A percentile compares a stretch with the other conserved stretches of the same genome.
These are phyloP conservation scores for Colletotrichum graminicola DNA, from an alignment of 2,329 filamentous ascomycete species.

Conservation along the genomic window DNA sequence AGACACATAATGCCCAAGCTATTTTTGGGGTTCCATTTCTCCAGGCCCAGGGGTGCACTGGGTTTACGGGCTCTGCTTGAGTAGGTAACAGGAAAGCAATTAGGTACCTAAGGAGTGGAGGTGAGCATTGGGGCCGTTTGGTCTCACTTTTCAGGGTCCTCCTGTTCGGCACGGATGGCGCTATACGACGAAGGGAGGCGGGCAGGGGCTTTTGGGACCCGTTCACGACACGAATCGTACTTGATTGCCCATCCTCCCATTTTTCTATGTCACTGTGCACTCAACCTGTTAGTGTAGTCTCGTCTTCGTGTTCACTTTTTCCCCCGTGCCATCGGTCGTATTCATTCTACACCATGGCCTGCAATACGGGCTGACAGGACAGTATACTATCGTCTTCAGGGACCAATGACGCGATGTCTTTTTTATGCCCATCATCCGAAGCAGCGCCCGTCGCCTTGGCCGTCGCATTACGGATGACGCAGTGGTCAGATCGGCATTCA, in stretches of 20 bases:
- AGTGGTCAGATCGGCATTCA: background rate
- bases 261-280: background rate
- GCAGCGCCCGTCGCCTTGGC: background rate
- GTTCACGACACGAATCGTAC: slow-evolving; percentile 13
- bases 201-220: slow-evolving; percentile 6
- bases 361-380: background rate
- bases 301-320: background rate
- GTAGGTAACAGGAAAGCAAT: background rate
- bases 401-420: background rate
- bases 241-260: background rate
- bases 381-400: background rate
- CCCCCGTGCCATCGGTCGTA: background rate
- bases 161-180: background rate
- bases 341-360: background rate
- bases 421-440: background rate
- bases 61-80: slow-evolving; percentile 5
- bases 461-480: background rate
- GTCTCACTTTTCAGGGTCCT: slow-evolving; percentile 27
- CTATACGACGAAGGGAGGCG: background rate
- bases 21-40: slow-evolving; percentile 35
- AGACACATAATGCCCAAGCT: slow-evolving; percentile 24
- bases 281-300: background rate
- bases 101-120: background rate
- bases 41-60: slow-evolving; percentile 13
- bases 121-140: background rate